phyloP scores from a whole-genome alignment of 768 basidiomycete species.

The Grammothele lineata region DNA sequence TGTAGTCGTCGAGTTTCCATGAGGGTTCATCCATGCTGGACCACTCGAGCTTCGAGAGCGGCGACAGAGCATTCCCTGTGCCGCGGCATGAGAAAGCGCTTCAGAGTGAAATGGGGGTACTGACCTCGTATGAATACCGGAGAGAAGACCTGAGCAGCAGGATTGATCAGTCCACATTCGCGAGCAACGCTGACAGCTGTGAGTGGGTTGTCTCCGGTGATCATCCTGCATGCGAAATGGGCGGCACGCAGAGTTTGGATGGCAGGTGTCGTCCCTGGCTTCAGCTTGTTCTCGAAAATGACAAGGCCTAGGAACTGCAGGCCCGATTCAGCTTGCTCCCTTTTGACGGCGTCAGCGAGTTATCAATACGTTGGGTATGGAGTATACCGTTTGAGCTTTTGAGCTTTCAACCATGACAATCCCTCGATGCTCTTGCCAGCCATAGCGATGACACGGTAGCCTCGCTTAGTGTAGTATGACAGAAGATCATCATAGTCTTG shows the following conservation, averaged over 20 bases:
- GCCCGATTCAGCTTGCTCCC: slow-evolving; percentile 89
- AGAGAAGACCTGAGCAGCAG: slow-evolving; percentile 84
- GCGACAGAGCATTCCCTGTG: slow-evolving; percentile 49
- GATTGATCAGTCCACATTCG: slow-evolving; percentile 86
- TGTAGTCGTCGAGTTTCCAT: slow-evolving; percentile 86
- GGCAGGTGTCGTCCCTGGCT: slow-evolving; percentile 84
- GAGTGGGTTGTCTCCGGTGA: slow-evolving; percentile 95
- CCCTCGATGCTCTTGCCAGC: slow-evolving; percentile 95
- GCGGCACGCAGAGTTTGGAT: slow-evolving; percentile 87
- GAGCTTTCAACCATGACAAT: slow-evolving; percentile 94
- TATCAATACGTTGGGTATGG: background rate
- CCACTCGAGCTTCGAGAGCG: slow-evolving; percentile 77
- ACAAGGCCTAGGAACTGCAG: slow-evolving; percentile 91
- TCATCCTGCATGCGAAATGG: slow-evolving; percentile 94
- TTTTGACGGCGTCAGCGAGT: slow-evolving; percentile 36
- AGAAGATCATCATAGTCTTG: slow-evolving; percentile 94
- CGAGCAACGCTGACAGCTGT: slow-evolving; percentile 96
- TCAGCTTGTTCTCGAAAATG: slow-evolving; percentile 98
- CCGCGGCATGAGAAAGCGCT: background rate
- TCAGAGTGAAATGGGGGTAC: background rate
- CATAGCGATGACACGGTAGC: slow-evolving; percentile 96
- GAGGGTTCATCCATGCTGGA: slow-evolving; percentile 82
- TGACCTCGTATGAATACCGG: slow-evolving; percentile 76
- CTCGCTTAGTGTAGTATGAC: slow-evolving; percentile 94
- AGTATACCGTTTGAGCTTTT: slow-evolving; percentile 88